Evolutionary conservation across 176 grass and related monocot genomes (phyloP).

Genomic region (Ampelocalamus luodianensis): DNA sequence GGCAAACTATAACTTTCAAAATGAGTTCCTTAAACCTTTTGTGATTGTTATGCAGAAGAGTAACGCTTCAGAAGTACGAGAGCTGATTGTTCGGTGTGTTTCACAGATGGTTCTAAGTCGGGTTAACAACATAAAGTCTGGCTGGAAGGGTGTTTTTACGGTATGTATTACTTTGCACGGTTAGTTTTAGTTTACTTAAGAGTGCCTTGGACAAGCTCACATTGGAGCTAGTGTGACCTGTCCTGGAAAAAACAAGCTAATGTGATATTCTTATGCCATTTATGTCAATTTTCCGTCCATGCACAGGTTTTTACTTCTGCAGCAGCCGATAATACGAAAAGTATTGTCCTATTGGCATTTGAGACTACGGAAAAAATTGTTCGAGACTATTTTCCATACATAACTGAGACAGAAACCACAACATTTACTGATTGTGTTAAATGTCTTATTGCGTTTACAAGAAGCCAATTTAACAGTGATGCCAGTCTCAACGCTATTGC

Average conservation of each 20-base stretch:
- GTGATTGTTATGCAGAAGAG: slow-evolving; percentile 93
- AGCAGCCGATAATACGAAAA: slow-evolving; percentile 81
- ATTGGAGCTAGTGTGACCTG: slow-evolving; percentile 3
- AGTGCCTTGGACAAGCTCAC: not conserved
- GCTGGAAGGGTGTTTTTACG: slow-evolving; percentile 95
- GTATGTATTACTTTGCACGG: slow-evolving; percentile 45
- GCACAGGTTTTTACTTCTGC: slow-evolving; percentile 81
- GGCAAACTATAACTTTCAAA: slow-evolving; percentile 97
- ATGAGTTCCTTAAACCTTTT: slow-evolving; percentile 95
- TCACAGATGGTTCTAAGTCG: slow-evolving; percentile 97
- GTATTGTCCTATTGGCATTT: slow-evolving; percentile 88
- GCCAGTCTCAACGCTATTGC: slow-evolving; percentile 95
- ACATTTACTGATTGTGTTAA: slow-evolving; percentile 95
- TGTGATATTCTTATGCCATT: not conserved
- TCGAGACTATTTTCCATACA: slow-evolving; percentile 90
- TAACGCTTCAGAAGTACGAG: slow-evolving; percentile 78
- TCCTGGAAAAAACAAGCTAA: slow-evolving; percentile 18
- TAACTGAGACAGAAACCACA: slow-evolving; percentile 95
- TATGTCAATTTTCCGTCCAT: slow-evolving; percentile 29
- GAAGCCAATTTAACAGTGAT: slow-evolving; percentile 93
- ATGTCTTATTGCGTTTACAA: slow-evolving; percentile 92
- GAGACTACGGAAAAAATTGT: slow-evolving; percentile 97
- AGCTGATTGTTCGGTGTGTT: slow-evolving; percentile 93
- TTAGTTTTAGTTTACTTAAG: slow-evolving; percentile 31
- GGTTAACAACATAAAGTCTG: slow-evolving; percentile 95